phyloP scores from a whole-genome alignment of 2,329 filamentous ascomycete genomes.

The Trichoderma gracile region DNA sequence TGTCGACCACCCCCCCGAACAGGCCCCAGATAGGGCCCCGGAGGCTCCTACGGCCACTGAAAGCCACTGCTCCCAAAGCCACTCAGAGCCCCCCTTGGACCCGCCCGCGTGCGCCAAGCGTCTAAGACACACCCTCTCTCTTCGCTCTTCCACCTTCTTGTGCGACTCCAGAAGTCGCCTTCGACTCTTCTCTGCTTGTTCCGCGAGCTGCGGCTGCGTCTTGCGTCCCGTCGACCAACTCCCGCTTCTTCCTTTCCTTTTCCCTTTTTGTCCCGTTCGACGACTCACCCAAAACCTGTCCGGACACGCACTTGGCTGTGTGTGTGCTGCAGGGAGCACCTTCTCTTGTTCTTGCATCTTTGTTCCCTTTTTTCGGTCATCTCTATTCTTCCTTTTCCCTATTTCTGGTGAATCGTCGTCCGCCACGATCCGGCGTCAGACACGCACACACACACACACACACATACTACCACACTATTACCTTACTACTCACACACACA shows the following conservation, averaged over 20 bases:
- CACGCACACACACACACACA: not conserved
- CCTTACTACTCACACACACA: not conserved
- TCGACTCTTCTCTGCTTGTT: constrained; percentile 25
- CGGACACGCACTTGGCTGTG: constrained; percentile 19
- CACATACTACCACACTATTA: not conserved
- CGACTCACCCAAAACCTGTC: constrained; percentile 22
- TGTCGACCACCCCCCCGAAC: not conserved
- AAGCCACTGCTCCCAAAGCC: not conserved
- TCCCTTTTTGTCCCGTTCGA: constrained; percentile 16
- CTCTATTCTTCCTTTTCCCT: not conserved
- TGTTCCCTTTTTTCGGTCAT: not conserved
- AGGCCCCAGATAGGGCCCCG: not conserved
- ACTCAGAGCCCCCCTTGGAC: constrained; percentile 18
- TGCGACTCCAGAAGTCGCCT: constrained; percentile 26
- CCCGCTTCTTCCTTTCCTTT: constrained; percentile 23
- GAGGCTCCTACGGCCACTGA: not conserved
- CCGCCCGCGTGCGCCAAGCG: constrained; percentile 27
- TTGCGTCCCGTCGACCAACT: constrained; percentile 22
- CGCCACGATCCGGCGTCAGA: constrained; percentile 21
- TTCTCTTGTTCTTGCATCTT: constrained; percentile 19
- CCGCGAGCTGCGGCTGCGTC: constrained; percentile 24
- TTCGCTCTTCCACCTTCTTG: constrained; percentile 2
- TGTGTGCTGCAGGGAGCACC: constrained; percentile 24
- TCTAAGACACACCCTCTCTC: constrained; percentile 24
- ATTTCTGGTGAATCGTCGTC: not conserved